phyloP scores from a whole-genome alignment of 2,329 filamentous ascomycete species.

The Alternaria novae-zelandiae region DNA sequence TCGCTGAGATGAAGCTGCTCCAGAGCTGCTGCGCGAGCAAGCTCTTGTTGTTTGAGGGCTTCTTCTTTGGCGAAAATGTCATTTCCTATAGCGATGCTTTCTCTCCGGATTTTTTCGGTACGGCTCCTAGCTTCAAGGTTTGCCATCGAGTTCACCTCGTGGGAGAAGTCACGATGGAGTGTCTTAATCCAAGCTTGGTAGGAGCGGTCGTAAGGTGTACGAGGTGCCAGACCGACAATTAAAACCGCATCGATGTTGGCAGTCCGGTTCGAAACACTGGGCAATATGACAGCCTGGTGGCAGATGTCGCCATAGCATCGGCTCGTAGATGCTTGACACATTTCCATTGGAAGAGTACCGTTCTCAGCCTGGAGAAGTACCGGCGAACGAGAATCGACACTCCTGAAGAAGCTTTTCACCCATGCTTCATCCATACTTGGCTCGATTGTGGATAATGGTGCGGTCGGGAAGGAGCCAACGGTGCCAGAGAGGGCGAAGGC shows the following conservation, averaged over 20 bases:
- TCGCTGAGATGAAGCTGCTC: not conserved
- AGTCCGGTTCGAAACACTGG: not conserved
- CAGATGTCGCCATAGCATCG: conserved; percentile 6
- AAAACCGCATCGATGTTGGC: not conserved
- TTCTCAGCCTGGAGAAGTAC: not conserved
- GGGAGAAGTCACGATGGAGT: conserved; percentile 5
- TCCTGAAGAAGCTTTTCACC: not conserved
- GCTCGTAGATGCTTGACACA: not conserved
- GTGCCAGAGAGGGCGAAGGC: not conserved
- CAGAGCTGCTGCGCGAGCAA: not conserved
- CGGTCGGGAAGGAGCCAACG: not conserved
- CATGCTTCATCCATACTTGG: not conserved
- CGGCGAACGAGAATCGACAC: not conserved
- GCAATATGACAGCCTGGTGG: not conserved
- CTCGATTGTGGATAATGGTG: not conserved
- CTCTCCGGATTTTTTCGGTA: not conserved
- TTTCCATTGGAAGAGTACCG: not conserved
- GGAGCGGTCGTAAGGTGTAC: not conserved
- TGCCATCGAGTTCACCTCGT: not conserved
- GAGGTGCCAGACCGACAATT: conserved; percentile 3
- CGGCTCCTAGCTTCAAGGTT: not conserved
- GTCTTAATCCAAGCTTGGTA: conserved; percentile 7
- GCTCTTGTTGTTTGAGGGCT: not conserved
- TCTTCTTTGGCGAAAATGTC: not conserved
- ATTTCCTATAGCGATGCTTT: not conserved